Evolutionary conservation across 1,284 basidiomycete species (phyloP).

Genomic region (Moesziomyces antarcticus): DNA sequence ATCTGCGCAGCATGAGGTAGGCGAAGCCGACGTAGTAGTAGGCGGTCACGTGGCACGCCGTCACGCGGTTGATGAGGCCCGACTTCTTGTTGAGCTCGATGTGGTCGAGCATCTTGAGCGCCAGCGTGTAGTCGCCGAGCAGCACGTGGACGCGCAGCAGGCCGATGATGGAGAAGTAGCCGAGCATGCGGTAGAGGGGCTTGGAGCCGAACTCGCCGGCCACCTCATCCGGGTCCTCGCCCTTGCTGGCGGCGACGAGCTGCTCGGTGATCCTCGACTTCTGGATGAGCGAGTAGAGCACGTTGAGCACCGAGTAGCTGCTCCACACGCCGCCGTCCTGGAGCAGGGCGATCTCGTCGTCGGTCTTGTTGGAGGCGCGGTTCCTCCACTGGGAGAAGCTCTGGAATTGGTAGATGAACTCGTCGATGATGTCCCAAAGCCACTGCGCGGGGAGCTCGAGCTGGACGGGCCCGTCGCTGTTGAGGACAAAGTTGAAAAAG

Average conservation of each 20-base stretch:
- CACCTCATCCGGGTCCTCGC: constrained; percentile 80
- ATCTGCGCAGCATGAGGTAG: constrained; percentile 92
- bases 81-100: constrained; percentile 73
- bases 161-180: constrained; percentile 93
- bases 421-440: constrained; percentile 99
- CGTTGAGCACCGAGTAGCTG: constrained; percentile 96
- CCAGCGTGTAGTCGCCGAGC: constrained; percentile 93
- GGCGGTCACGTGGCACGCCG: constrained; percentile 78
- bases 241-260: constrained; percentile 82
- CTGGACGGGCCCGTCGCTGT: constrained; percentile 87
- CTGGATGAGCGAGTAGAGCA: constrained; percentile 96
- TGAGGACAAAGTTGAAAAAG: constrained; percentile 93
- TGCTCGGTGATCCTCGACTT: constrained; percentile 96
- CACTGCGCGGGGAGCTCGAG: constrained; percentile 95
- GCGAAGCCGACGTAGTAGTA: constrained; percentile 97
- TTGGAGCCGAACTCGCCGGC: constrained; percentile 90
- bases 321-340: constrained; percentile 79
- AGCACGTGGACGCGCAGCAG: constrained; percentile 94
- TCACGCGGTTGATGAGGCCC: constrained; percentile 62
- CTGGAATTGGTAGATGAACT: constrained; percentile 99
- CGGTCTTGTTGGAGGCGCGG: constrained; percentile 83
- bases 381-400: constrained; percentile 85
- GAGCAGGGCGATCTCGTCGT: constrained; percentile 76
- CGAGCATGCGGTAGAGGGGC: constrained; percentile 93
- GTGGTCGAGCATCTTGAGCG: constrained; percentile 94